These are phyloP conservation scores for Trypanosomatidae sp. DNA, from an alignment of 208 protist species.

Conservation along the genomic window DNA sequence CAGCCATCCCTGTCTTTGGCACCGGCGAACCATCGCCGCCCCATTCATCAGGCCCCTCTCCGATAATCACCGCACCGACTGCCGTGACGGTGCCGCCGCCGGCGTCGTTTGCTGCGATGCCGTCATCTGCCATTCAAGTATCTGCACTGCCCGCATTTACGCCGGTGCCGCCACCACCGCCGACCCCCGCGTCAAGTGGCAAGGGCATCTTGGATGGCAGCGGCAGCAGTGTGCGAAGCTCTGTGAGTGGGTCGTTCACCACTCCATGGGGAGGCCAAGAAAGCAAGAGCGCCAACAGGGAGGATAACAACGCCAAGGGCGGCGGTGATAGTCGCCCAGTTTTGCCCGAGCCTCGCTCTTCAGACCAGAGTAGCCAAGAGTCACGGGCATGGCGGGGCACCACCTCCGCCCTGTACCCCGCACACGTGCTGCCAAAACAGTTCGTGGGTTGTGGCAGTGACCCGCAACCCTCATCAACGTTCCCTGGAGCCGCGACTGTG, in stretches of 20 bases:
- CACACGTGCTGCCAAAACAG: not conserved
- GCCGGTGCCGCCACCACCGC: not conserved
- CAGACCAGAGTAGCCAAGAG: not conserved
- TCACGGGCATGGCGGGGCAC: not conserved
- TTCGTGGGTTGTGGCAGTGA: not conserved
- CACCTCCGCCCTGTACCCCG: not conserved
- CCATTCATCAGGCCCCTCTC: not conserved
- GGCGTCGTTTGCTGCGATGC: not conserved
- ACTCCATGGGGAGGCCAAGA: not conserved
- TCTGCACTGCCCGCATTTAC: not conserved
- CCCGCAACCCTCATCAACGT: not conserved
- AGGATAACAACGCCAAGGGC: conserved; percentile 5
- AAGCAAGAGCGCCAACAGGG: conserved; percentile 10
- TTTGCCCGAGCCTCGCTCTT: not conserved
- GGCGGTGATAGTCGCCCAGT: not conserved
- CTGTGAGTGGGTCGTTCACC: not conserved
- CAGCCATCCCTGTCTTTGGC: not conserved
- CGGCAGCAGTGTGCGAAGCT: not conserved
- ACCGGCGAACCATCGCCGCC: not conserved
- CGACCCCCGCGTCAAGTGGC: not conserved
- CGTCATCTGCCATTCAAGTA: not conserved
- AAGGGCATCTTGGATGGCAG: conserved; percentile 9
- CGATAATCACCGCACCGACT: not conserved
- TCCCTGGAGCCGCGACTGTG: not conserved
- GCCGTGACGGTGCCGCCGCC: not conserved